Percentiles rank a stretch among this genome's conserved stretches.
These are phyloP conservation scores for Pogostemon cablin DNA, from an alignment of 257 asterid species.

Conservation along the genomic window DNA sequence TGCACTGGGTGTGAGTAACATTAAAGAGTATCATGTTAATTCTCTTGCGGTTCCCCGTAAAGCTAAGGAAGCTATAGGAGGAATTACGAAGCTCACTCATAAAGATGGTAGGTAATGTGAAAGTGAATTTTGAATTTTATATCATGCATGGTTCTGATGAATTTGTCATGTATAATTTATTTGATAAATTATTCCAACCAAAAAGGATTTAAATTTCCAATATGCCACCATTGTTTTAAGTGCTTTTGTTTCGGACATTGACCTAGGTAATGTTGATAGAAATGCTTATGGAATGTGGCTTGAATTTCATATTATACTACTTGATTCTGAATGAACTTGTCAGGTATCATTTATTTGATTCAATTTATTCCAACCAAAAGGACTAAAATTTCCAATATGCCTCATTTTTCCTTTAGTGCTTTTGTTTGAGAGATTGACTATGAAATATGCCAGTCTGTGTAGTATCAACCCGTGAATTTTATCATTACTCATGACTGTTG, in stretches of 20 bases:
- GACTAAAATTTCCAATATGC: conserved; percentile 10
- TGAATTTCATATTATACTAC: background rate
- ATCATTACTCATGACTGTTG: background rate
- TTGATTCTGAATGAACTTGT: conserved; percentile 26
- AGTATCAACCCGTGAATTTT: background rate
- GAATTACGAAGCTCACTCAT: conserved; percentile 90
- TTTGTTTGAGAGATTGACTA: background rate
- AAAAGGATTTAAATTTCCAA: conserved; percentile 13
- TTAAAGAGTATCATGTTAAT: conserved; percentile 85
- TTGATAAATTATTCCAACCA: conserved; percentile 8
- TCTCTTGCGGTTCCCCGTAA: conserved; percentile 99
- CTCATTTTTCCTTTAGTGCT: background rate
- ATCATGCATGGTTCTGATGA: conserved; percentile 22
- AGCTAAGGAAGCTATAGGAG: conserved; percentile 99
- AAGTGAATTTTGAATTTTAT: background rate
- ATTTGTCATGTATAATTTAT: conserved; percentile 1
- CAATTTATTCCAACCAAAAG: conserved; percentile 9
- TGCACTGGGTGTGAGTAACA: conserved; percentile 87
- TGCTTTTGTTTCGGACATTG: conserved; percentile 13
- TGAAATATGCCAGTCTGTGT: conserved; percentile 7
- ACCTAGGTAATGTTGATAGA: no score
- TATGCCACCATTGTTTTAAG: background rate
- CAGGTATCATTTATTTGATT: background rate
- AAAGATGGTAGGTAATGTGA: conserved; percentile 63
- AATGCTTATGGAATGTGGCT: background rate